Conservation (phyloP, 1,284 basidiomycete genomes). For the Leccinum pseudoinsigne region DNA sequence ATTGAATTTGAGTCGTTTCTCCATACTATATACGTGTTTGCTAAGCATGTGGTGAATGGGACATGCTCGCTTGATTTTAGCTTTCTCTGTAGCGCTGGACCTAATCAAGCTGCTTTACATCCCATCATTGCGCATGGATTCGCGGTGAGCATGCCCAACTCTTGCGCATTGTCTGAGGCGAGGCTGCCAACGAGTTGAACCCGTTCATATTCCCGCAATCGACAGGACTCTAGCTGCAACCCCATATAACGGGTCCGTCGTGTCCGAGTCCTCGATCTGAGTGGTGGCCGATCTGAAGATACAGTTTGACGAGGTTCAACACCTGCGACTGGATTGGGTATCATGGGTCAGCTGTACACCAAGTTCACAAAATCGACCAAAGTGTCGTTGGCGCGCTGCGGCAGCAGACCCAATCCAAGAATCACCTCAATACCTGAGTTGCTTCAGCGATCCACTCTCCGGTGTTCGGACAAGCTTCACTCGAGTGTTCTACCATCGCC, state of each 20-base stretch:
- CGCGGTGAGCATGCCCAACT: slow-evolving; percentile 65
- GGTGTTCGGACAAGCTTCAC: too few relatives aligned
- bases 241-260: slow-evolving; percentile 75
- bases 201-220: slow-evolving; percentile 53
- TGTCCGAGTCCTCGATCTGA: slow-evolving; percentile 69
- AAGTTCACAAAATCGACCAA: slow-evolving; percentile 94
- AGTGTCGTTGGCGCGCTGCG: slow-evolving; percentile 77
- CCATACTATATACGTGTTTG: slow-evolving; percentile 5
- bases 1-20: slow-evolving; percentile 81
- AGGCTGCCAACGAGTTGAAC: slow-evolving; percentile 32
- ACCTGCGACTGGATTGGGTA: slow-evolving; percentile 89
- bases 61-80: not conserved
- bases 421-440: slow-evolving; percentile 51
- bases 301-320: slow-evolving; percentile 94
- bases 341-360: slow-evolving; percentile 92
- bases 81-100: slow-evolving; percentile 73
- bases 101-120: slow-evolving; percentile 76
- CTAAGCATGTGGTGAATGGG: slow-evolving; percentile 4
- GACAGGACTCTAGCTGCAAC: slow-evolving; percentile 71
- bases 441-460: too few relatives aligned
- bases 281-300: slow-evolving; percentile 83
- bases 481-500: too few relatives aligned
- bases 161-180: slow-evolving; percentile 54
- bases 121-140: slow-evolving; percentile 54
- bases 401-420: slow-evolving; percentile 83